Percentiles rank a stretch among this genome's conserved stretches.
Conservation (phyloP, 805 yeast genomes). For the Lipomyces starkeyi region DNA sequence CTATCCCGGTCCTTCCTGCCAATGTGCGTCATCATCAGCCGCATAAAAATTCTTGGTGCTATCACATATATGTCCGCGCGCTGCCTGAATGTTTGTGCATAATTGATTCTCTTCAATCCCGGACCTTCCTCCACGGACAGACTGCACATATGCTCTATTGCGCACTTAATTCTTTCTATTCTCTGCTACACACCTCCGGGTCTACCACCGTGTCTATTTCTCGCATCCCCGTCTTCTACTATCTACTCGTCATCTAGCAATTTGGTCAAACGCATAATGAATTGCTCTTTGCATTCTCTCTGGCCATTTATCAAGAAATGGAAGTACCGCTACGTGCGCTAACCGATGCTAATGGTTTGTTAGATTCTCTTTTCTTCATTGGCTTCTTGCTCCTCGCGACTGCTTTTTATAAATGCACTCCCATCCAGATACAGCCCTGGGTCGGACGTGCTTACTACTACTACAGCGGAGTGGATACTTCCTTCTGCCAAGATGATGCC, state of each 20-base stretch:
- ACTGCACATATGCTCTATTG: neutral
- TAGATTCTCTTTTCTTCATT: constrained; percentile 9
- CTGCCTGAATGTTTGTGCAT: too few species aligned
- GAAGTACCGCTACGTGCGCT: constrained; percentile 12
- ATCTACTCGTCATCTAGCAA: neutral
- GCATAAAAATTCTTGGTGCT: too few species aligned
- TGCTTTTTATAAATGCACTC: neutral
- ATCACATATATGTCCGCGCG: too few species aligned
- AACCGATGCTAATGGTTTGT: neutral
- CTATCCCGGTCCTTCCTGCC: too few species aligned
- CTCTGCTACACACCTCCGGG: neutral
- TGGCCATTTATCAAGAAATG: constrained; percentile 2
- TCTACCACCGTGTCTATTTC: neutral
- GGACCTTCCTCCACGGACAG: too few species aligned
- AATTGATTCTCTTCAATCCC: too few species aligned
- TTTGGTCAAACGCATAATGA: neutral
- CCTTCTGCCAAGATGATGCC: neutral
- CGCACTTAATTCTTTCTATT: neutral
- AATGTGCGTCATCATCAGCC: too few species aligned
- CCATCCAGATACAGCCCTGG: neutral
- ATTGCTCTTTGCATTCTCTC: neutral
- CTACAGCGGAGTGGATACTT: constrained; percentile 11
- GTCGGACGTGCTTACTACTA: constrained; percentile 10
- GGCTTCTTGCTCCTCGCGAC: constrained; percentile 10
- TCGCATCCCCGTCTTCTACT: neutral